phyloP scores from a whole-genome alignment of 495 filamentous ascomycete species.

The Penicillium angulare region DNA sequence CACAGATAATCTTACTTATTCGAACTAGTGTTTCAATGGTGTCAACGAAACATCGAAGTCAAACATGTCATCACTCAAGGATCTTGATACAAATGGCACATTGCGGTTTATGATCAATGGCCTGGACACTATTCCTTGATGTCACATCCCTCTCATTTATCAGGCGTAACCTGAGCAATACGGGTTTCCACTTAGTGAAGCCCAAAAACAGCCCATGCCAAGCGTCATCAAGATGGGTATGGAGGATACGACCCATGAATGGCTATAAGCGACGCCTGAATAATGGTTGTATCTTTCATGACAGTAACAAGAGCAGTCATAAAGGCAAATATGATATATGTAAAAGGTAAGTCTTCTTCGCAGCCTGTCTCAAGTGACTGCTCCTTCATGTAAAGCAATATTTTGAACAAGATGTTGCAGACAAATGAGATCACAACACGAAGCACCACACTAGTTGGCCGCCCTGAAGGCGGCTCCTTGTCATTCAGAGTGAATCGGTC shows the following conservation, averaged over 20 bases:
- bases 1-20: not conserved
- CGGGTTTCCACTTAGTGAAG: not conserved
- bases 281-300: not conserved
- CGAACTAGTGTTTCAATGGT: not conserved
- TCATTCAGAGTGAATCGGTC: conserved; percentile 2
- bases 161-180: not conserved
- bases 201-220: not conserved
- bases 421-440: not conserved
- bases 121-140: not conserved
- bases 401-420: not conserved
- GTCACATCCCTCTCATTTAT: not conserved
- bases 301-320: not conserved
- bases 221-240: not conserved
- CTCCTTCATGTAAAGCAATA: not conserved
- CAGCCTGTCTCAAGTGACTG: not conserved
- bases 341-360: not conserved
- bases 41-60: not conserved
- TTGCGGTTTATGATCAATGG: not conserved
- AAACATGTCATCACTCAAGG: not conserved
- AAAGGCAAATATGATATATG: not conserved
- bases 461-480: not conserved
- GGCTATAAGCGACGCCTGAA: not conserved
- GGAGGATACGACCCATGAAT: not conserved
- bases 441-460: not conserved
- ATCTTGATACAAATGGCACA: not conserved